Percentiles rank a stretch among this genome's conserved stretches.
Evolutionary conservation across 1,284 basidiomycete genomes (phyloP).

Genomic region (Inonotus obliquus): DNA sequence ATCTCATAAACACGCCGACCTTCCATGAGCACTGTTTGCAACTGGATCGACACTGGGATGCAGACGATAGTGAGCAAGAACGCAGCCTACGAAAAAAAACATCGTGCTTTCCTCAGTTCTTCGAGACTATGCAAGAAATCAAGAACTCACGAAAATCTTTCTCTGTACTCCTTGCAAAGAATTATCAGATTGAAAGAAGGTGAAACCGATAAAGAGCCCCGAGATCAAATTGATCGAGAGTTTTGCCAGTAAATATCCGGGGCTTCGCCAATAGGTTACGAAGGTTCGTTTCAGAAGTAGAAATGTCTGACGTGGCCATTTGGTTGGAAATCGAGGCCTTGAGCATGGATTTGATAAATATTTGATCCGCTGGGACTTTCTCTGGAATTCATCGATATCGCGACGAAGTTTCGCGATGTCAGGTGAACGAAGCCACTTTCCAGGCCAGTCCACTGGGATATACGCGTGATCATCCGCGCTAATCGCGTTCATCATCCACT

Average conservation of each 20-base stretch:
- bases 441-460: conserved; percentile 38
- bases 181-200: conserved; percentile 16
- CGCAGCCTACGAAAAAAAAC: background rate
- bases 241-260: conserved; percentile 47
- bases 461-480: conserved; percentile 43
- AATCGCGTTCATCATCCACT: conserved; percentile 60
- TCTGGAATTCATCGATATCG: conserved; percentile 34
- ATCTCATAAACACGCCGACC: conserved; percentile 15
- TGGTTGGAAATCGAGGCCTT: conserved; percentile 44
- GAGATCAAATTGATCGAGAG: conserved; percentile 23
- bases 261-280: conserved; percentile 53
- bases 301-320: conserved; percentile 39
- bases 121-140: conserved; percentile 23
- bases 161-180: conserved; percentile 17
- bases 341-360: conserved; percentile 24
- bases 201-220: conserved; percentile 18
- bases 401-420: conserved; percentile 30
- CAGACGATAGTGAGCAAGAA: conserved; percentile 29
- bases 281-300: conserved; percentile 46
- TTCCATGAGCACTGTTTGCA: conserved; percentile 42
- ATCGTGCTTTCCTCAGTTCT: conserved; percentile 39
- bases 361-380: conserved; percentile 31
- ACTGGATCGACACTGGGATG: conserved; percentile 39
- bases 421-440: conserved; percentile 37
- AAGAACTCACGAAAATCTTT: conserved; percentile 19